Base-by-base conservation (phyloP, 345 rosid species). In the Schrenkiella parvula region DNA sequence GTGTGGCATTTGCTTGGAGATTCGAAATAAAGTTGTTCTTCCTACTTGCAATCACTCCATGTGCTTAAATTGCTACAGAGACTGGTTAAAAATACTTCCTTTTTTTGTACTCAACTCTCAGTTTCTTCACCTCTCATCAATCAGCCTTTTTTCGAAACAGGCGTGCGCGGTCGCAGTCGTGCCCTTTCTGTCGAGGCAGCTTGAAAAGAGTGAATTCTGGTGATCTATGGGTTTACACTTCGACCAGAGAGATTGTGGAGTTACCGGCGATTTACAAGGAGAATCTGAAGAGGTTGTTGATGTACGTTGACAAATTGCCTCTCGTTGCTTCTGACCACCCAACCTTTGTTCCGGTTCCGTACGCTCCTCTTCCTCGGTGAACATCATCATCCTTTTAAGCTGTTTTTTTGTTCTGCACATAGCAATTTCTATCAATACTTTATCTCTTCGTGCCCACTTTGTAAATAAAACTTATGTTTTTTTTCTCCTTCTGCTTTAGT, bases 1-100 rank as follows among this genome's bases (percentile, higher is more conserved):
- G 76, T 93, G 98, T n/a, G 93, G 91, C 4, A 93, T 93, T 35
- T 93, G 98, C 79, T 70, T 93, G 90, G 97, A 93, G 90, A 67
- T 83, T 28, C 68, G 75, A 52, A 77, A 78, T 68, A 87, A 86
- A 82, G 85, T 90, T 9, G 91, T 93, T 17, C 81, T 93, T 72
- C 98, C 98, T 2, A 77, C 82, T 63, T 90, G 98, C 89, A 74
- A 60, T 70, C 98, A 93, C 78, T 87, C 88, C 7, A 77, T 93
- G 90, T 93, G 98, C 47, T 77, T 90, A 61, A 86, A 80, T 39
- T 92, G 98, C 78, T 92, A 90, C 58, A 78, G 82, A 26, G 81
- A 79, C 55, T 92, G 98, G 96, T 92, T 80, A 79, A 14, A 17
- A 64, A 8, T 12, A 2, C 74, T 64, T 68, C 66, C 37, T 50